Evolutionary conservation across 495 filamentous ascomycete genomes (phyloP).

Genomic region (Elaphomyces granulatus): DNA sequence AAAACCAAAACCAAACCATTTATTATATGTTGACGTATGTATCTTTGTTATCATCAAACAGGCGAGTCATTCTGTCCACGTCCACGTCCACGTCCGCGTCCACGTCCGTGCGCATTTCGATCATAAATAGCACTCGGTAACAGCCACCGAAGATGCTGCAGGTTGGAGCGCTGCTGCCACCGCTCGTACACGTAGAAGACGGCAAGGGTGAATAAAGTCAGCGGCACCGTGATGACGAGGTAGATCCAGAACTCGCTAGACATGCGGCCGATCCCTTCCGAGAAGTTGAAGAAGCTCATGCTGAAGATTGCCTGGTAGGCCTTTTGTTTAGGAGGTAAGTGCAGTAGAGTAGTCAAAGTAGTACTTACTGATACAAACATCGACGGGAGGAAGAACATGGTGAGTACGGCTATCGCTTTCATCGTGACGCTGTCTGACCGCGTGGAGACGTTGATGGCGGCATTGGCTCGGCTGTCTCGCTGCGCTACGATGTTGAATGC

Average conservation of each 20-base stretch:
- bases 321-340: background rate
- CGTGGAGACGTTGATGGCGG: slow-evolving; percentile 11
- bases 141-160: no score
- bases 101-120: no score
- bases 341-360: background rate
- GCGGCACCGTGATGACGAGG: slow-evolving; percentile 3
- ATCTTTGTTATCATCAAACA: no score
- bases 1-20: no score
- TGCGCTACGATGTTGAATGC: no score
- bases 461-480: no score
- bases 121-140: no score
- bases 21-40: no score
- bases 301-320: slow-evolving; percentile 4
- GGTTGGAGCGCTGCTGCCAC: no score
- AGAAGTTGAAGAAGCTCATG: slow-evolving; percentile 7
- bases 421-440: slow-evolving; percentile 17
- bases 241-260: slow-evolving; percentile 5
- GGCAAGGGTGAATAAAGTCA: slow-evolving; percentile 2
- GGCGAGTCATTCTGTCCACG: no score
- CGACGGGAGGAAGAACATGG: slow-evolving; percentile 20
- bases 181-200: no score
- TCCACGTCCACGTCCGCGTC: no score
- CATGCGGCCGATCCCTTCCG: background rate
- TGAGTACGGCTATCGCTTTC: slow-evolving; percentile 20
- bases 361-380: slow-evolving; percentile 15